These are phyloP conservation scores for Penicilliopsis zonata DNA, from an alignment of 495 filamentous ascomycete species.

Conservation along the genomic window DNA sequence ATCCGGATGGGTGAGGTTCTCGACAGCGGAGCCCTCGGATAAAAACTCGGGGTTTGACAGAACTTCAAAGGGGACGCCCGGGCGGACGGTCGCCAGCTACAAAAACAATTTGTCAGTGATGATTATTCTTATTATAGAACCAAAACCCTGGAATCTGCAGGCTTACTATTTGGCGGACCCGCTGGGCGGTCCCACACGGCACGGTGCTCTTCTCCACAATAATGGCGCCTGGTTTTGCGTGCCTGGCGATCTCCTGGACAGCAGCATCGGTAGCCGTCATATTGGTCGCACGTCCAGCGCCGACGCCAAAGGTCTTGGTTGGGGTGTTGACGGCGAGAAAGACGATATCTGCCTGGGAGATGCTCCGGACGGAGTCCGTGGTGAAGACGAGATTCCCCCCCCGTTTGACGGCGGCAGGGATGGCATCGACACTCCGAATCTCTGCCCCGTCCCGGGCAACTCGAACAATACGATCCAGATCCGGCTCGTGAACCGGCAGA, in stretches of 20 bases:
- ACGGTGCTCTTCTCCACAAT: conserved; percentile 81
- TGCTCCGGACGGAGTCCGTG: conserved; percentile 44
- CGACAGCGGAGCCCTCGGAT: conserved; percentile 65
- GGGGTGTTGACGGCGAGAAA: conserved; percentile 76
- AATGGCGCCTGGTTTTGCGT: conserved; percentile 55
- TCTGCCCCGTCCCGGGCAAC: conserved; percentile 46
- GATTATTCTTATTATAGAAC: background rate
- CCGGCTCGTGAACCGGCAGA: conserved; percentile 70
- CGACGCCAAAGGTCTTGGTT: conserved; percentile 59
- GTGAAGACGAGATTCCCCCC: conserved; percentile 59
- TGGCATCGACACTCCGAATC: conserved; percentile 1
- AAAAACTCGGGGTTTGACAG: conserved; percentile 81
- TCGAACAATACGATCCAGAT: conserved; percentile 53
- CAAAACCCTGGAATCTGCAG: background rate
- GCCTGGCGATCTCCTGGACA: conserved; percentile 49
- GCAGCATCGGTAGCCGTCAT: conserved; percentile 63
- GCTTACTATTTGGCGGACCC: conserved; percentile 50
- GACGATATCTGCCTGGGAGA: conserved; percentile 60
- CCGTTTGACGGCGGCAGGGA: conserved; percentile 11
- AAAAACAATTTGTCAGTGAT: conserved; percentile 24
- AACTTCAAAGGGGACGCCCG: conserved; percentile 56
- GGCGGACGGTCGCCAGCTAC: conserved; percentile 38
- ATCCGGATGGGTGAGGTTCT: conserved; percentile 59
- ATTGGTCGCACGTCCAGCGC: conserved; percentile 61
- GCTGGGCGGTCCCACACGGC: conserved; percentile 63